A percentile compares a stretch with the other conserved stretches of the same genome.
Conservation (phyloP, 768 basidiomycete species). For the Gymnopilus junonius region DNA sequence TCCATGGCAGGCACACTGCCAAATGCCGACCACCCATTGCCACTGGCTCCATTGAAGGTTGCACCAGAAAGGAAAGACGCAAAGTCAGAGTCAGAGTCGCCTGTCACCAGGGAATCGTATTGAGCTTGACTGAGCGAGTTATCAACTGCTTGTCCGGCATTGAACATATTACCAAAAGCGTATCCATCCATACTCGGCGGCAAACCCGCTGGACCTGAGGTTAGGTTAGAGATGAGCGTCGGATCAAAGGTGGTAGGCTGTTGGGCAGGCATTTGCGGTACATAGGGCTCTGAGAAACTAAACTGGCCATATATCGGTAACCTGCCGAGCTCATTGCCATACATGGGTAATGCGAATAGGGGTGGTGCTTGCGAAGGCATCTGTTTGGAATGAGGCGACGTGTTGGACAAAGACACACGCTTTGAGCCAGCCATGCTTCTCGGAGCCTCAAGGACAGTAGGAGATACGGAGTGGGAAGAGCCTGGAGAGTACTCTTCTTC, state of each 20-base stretch:
- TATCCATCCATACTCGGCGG: conserved; percentile 5
- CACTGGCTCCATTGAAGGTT: conserved; percentile 16
- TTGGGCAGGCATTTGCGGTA: conserved; percentile 15
- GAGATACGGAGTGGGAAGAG: conserved; percentile 16
- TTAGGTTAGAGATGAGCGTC: conserved; percentile 3
- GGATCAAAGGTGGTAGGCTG: conserved; percentile 8
- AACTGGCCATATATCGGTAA: conserved; percentile 52
- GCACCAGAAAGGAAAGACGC: conserved; percentile 3
- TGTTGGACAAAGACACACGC: conserved; percentile 29
- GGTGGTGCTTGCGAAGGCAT: conserved; percentile 19
- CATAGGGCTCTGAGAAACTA: conserved; percentile 35
- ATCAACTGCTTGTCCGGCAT: conserved; percentile 1
- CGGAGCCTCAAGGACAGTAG: conserved; percentile 11
- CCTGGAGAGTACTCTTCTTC: conserved; percentile 9
- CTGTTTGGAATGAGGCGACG: conserved; percentile 5
- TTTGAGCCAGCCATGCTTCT: conserved; percentile 32
- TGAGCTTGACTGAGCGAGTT: neutral
- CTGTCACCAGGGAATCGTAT: neutral
- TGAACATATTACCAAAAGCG: conserved; percentile 15
- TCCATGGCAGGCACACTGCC: conserved; percentile 40
- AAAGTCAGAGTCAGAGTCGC: conserved; percentile 9
- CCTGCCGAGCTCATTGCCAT: conserved; percentile 60
- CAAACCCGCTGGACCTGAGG: neutral
- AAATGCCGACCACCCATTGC: conserved; percentile 19
- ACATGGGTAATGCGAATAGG: conserved; percentile 50